Conservation (phyloP, 2,329 filamentous ascomycete species). For the Elsinoe australis region DNA sequence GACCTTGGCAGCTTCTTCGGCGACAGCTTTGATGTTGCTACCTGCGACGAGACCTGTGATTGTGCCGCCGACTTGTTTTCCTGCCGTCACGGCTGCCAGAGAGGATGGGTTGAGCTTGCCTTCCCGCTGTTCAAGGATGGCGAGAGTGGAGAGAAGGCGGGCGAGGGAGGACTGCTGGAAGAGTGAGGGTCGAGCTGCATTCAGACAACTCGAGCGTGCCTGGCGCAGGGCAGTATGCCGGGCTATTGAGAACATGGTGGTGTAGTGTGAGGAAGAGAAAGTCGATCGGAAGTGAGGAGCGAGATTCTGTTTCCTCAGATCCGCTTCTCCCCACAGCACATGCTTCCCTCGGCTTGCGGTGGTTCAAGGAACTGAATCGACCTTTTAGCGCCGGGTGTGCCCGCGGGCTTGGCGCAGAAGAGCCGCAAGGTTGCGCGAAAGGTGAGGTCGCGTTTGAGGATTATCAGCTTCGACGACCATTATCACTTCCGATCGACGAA, state of each 20-base stretch:
- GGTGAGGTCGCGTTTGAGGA: conserved; percentile 10
- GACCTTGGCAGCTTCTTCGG: conserved; percentile 79
- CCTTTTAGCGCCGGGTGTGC: conserved; percentile 1
- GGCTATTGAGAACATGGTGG: conserved; percentile 21
- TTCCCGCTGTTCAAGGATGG: conserved; percentile 84
- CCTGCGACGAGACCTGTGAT: conserved; percentile 86
- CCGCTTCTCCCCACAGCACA: too few species aligned
- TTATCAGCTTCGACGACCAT: not conserved
- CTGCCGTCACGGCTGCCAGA: conserved; percentile 76
- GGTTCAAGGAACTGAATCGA: conserved; percentile 9
- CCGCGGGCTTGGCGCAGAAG: conserved; percentile 9
- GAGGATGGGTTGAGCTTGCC: conserved; percentile 79
- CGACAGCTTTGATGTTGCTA: conserved; percentile 63
- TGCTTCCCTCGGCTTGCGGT: conserved; percentile 14
- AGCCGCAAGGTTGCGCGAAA: conserved; percentile 15
- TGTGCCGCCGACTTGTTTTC: conserved; percentile 74
- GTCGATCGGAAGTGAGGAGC: conserved; percentile 4
- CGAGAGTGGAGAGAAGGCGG: conserved; percentile 76
- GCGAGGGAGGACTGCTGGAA: conserved; percentile 48
- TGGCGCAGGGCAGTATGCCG: conserved; percentile 21
- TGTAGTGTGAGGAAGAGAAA: conserved; percentile 6
- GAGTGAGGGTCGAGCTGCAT: conserved; percentile 30
- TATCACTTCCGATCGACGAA: not conserved
- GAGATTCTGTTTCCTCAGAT: conserved; percentile 11
- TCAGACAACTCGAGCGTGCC: conserved; percentile 26